Percentiles rank a stretch among this genome's conserved stretches.
Conservation (phyloP, 73 alveolate genomes). For the Symbiodinium pilosum region DNA sequence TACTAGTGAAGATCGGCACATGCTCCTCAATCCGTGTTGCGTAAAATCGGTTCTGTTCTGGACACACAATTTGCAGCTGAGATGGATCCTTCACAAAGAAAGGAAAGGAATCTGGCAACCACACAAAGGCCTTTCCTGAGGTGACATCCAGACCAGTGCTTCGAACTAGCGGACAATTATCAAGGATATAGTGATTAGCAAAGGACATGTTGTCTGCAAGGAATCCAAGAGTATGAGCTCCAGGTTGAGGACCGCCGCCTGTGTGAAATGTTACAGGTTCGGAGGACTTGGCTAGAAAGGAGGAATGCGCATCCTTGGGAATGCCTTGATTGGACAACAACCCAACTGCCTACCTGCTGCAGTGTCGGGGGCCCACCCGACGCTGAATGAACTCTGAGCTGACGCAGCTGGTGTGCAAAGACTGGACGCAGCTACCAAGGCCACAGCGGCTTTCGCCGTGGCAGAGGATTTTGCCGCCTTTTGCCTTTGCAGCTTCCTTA, state of each 20-base stretch:
- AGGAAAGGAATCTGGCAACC: neutral
- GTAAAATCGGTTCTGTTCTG: neutral
- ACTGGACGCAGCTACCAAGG: neutral
- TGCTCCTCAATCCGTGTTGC: neutral
- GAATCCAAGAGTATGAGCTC: neutral
- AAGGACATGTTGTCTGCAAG: neutral
- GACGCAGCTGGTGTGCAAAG: neutral
- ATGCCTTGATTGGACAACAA: neutral
- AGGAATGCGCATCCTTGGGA: neutral
- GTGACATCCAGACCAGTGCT: neutral
- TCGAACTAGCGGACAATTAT: neutral
- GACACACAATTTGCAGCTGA: neutral
- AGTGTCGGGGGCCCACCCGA: conserved; percentile 43
- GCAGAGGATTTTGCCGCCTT: no score
- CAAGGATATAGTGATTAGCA: conserved; percentile 13
- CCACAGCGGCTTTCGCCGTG: neutral
- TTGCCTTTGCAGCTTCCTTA: neutral
- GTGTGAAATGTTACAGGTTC: neutral
- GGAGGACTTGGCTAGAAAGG: neutral
- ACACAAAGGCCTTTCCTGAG: neutral
- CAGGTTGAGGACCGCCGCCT: neutral
- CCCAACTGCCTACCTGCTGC: conserved; percentile 29
- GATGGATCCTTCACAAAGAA: neutral
- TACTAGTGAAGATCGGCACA: neutral
- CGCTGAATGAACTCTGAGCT: no score